Conservation (phyloP, 805 yeast species). For the Dipodascopsis uninucleata region DNA sequence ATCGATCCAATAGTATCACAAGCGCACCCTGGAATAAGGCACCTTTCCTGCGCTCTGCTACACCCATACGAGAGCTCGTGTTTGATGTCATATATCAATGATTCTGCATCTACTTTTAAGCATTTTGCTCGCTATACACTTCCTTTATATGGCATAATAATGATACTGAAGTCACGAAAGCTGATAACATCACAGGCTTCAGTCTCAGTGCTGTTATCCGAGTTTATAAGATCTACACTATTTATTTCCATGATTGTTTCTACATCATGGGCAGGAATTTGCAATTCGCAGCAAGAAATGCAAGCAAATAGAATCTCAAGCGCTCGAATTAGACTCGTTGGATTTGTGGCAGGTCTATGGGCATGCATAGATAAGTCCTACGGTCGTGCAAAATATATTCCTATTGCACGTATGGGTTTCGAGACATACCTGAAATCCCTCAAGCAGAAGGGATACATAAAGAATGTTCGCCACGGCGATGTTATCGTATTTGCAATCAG, state of each 20-base stretch:
- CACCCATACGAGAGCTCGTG: conserved; percentile 27
- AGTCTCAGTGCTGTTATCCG: background rate
- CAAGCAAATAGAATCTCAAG: conserved; percentile 33
- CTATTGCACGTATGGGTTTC: conserved; percentile 36
- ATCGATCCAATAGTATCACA: conserved; percentile 25
- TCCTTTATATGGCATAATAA: conserved; percentile 9
- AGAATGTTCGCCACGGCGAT: conserved; percentile 35
- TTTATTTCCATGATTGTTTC: conserved; percentile 38
- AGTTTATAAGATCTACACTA: conserved; percentile 33
- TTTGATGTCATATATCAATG: conserved; percentile 10
- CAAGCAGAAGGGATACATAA: conserved; percentile 30
- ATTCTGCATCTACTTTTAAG: conserved; percentile 6
- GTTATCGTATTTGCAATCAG: conserved; percentile 35
- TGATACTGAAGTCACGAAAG: background rate
- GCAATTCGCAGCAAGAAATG: conserved; percentile 35
- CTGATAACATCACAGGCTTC: background rate
- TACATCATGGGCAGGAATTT: conserved; percentile 41
- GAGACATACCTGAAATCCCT: conserved; percentile 38
- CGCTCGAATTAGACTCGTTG: conserved; percentile 39
- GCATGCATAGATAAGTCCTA: conserved; percentile 37
- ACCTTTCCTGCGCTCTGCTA: conserved; percentile 23
- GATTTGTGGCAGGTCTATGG: conserved; percentile 44
- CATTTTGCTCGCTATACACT: conserved; percentile 14
- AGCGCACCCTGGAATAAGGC: conserved; percentile 26
- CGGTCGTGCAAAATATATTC: conserved; percentile 35